Evolutionary conservation across 2,329 filamentous ascomycete genomes (phyloP).

Genomic region (Cryphonectria radicalis): DNA sequence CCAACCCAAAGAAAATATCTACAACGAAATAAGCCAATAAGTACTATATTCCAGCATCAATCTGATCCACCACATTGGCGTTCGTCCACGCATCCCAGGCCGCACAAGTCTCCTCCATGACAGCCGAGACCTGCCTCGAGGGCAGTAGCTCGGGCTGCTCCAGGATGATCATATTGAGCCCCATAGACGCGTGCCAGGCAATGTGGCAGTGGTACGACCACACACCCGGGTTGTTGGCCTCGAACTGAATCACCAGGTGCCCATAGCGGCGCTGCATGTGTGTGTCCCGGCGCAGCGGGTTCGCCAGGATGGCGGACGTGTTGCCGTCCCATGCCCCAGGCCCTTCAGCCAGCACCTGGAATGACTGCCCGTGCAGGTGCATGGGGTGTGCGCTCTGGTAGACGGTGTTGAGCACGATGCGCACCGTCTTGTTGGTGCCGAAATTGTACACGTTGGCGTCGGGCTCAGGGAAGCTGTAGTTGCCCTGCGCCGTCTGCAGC

Average conservation of each 20-base stretch:
- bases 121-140: not conserved
- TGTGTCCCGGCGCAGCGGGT: conserved; percentile 1
- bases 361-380: conserved; percentile 17
- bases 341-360: conserved; percentile 11
- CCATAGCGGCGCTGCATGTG: conserved; percentile 7
- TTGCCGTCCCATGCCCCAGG: conserved; percentile 15
- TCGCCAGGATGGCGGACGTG: not conserved
- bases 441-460: conserved; percentile 10
- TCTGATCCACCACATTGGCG: not conserved
- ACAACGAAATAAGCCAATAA: not conserved
- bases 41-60: not conserved
- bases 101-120: not conserved
- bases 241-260: conserved; percentile 9
- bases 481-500: conserved; percentile 2
- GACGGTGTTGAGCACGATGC: conserved; percentile 14
- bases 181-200: conserved; percentile 17
- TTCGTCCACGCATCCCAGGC: not conserved
- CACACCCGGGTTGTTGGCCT: conserved; percentile 14
- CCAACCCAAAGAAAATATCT: not conserved
- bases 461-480: conserved; percentile 1
- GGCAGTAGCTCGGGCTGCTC: not conserved
- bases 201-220: conserved; percentile 15
- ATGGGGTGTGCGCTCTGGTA: conserved; percentile 11
- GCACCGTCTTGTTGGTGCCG: not conserved
- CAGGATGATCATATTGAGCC: conserved; percentile 1